Evolutionary conservation across 1,284 basidiomycete species (phyloP), one percentile per base, ranked within the genome.

Genomic region (Neonothopanus nambi): DNA sequence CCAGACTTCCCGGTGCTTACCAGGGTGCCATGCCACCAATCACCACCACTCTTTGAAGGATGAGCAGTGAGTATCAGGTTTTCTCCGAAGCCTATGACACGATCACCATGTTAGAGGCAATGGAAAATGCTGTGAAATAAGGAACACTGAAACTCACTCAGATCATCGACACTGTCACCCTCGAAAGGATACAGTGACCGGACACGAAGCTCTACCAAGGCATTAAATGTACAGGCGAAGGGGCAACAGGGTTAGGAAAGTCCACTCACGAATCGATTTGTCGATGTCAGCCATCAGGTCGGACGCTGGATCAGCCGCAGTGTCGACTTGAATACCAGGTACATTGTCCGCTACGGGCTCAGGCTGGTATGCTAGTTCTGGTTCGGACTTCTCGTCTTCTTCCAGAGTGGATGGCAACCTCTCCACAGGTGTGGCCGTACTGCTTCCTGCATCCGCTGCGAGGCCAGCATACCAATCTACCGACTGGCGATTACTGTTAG

Each of bases 1-100:
- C 96, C 96, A 43, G 84, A 80, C 64, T 81, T 84, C 15, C 87
- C 84, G 38, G 79, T 82, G 41, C 76, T 81, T 17, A 87, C 71
- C 9, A 84, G 67, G n/a, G 78, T 88, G 37, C 94, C 96, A 67
- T 91, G 93, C 91, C 94, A 95, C 96, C 97, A 99, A 64, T 95
- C 93, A 18, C 84, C 80, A 36, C 81, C 85, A 42, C 83, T 79
- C 69, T 92, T 95, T 8, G 93, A 89, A 0, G 95, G 94, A 69
- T 95, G 83, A 2, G 91, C 93, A 18, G 75, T 72, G 18, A 99
- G 72, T 41, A 96, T 77, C 13, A 87, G 66, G 67, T 98, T 95
- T 67, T 93, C 89, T 24, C 74, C 80, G 70, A 99, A 98, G 20
- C 81, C 91, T 93, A 57, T 11, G 30, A 9, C 2, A 11, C 5